Conservation (phyloP, 1,139 yeast species). For the Protomyces gravidus region DNA sequence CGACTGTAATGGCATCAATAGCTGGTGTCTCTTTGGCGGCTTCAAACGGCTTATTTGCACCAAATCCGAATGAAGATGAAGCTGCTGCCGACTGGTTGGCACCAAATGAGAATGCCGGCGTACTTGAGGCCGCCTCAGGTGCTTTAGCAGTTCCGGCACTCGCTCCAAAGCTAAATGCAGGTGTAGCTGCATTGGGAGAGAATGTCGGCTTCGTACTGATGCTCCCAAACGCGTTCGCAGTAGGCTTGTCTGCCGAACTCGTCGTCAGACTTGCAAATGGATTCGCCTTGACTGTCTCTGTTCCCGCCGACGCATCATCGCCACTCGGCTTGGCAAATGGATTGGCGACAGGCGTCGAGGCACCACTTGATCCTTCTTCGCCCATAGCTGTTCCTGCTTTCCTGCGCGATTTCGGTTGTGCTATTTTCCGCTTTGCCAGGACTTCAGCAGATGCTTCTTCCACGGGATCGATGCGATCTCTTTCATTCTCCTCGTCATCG, state of each 20-base stretch:
- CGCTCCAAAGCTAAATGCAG: background rate
- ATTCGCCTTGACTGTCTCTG: slow-evolving; percentile 7
- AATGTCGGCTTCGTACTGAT: slow-evolving; percentile 9
- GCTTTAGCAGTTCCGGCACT: background rate
- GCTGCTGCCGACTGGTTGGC: background rate
- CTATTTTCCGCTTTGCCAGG: slow-evolving; percentile 31
- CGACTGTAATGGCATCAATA: background rate
- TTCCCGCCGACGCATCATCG: background rate
- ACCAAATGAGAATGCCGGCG: slow-evolving; percentile 22
- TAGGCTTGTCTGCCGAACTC: background rate
- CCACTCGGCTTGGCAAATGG: background rate
- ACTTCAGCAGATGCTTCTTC: slow-evolving; percentile 30
- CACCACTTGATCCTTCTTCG: too few species aligned
- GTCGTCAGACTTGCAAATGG: slow-evolving; percentile 17
- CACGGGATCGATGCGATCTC: slow-evolving; percentile 28
- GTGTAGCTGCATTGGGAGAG: background rate
- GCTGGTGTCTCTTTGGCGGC: background rate
- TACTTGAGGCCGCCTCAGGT: background rate
- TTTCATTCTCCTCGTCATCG: slow-evolving; percentile 29
- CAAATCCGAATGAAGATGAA: background rate
- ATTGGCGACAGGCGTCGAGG: too few species aligned
- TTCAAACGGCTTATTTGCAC: background rate
- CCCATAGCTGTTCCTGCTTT: slow-evolving; percentile 9
- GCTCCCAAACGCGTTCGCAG: background rate
- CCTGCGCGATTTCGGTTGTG: slow-evolving; percentile 28